phyloP scores from a whole-genome alignment of 495 filamentous ascomycete species.

The Aspergillus incahuasiensis region DNA sequence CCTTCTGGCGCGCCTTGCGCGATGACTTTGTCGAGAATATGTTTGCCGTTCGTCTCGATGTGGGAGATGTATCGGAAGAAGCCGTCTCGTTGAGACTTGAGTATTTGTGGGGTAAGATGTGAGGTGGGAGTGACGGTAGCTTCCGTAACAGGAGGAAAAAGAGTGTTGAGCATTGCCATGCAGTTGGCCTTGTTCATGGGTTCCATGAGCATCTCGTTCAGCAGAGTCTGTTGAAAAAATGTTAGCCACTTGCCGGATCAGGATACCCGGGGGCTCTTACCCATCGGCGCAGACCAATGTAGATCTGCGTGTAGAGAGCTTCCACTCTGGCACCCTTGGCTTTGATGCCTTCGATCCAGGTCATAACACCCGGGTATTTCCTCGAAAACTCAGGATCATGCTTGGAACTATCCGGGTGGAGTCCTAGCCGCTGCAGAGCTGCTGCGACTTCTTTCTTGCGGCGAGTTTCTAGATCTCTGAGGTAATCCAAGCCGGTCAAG shows the following conservation, averaged over 20 bases:
- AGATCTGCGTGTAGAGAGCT: constrained; percentile 59
- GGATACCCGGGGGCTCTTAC: constrained; percentile 33
- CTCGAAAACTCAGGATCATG: constrained; percentile 37
- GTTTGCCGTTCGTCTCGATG: constrained; percentile 55
- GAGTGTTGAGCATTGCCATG: constrained; percentile 71
- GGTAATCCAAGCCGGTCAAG: constrained; percentile 66
- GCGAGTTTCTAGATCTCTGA: constrained; percentile 62
- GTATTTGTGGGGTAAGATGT: constrained; percentile 50
- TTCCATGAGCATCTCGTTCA: constrained; percentile 64
- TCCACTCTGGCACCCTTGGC: constrained; percentile 55
- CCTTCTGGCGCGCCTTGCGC: constrained; percentile 46
- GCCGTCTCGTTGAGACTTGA: constrained; percentile 55
- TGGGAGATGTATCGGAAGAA: constrained; percentile 64
- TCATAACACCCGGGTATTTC: constrained; percentile 47
- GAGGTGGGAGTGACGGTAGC: constrained; percentile 46
- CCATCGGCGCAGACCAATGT: constrained; percentile 66
- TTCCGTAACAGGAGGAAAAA: constrained; percentile 57
- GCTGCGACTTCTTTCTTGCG: constrained; percentile 55
- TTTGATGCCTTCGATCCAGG: constrained; percentile 52
- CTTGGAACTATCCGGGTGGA: constrained; percentile 37
- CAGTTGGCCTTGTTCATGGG: constrained; percentile 66
- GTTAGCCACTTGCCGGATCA: constrained; percentile 15
- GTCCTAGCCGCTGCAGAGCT: constrained; percentile 39
- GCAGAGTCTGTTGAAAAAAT: constrained; percentile 48
- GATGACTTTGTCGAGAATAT: constrained; percentile 52